Evolutionary conservation across 1,139 yeast species (phyloP).

Genomic region (Debaryomyces udenii): DNA sequence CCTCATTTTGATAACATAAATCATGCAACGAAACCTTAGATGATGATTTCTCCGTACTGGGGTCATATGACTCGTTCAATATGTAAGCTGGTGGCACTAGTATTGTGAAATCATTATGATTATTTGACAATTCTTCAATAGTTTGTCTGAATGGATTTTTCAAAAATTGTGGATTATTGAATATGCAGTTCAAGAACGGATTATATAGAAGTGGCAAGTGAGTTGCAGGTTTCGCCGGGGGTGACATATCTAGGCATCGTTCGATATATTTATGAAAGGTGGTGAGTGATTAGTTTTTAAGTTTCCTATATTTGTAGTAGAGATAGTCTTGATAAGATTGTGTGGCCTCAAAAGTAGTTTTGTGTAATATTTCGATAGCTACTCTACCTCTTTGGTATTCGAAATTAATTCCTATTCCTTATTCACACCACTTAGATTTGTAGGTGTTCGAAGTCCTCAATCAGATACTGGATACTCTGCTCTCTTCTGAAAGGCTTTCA

Average conservation of each 20-base stretch:
- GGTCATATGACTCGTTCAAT: constrained; percentile 55
- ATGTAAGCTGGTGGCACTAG: constrained; percentile 62
- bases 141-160: constrained; percentile 55
- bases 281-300: background rate
- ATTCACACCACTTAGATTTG: no score
- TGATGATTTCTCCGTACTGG: constrained; percentile 36
- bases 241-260: constrained; percentile 9
- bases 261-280: background rate
- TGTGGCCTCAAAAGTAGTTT: constrained; percentile 2
- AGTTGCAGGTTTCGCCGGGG: constrained; percentile 11
- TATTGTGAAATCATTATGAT: constrained; percentile 55
- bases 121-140: constrained; percentile 39
- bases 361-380: constrained; percentile 9
- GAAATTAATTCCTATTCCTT: no score
- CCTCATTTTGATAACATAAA: constrained; percentile 59
- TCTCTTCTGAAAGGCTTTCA: no score
- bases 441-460: no score
- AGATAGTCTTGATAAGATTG: constrained; percentile 3
- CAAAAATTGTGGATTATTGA: constrained; percentile 63
- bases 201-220: constrained; percentile 53
- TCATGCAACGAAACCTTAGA: constrained; percentile 49
- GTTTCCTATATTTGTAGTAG: no score
- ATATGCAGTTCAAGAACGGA: constrained; percentile 67
- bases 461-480: no score
- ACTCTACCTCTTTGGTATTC: no score